Evolutionary conservation across 768 basidiomycete species (phyloP).

Genomic region (Lactarius hengduanensis): DNA sequence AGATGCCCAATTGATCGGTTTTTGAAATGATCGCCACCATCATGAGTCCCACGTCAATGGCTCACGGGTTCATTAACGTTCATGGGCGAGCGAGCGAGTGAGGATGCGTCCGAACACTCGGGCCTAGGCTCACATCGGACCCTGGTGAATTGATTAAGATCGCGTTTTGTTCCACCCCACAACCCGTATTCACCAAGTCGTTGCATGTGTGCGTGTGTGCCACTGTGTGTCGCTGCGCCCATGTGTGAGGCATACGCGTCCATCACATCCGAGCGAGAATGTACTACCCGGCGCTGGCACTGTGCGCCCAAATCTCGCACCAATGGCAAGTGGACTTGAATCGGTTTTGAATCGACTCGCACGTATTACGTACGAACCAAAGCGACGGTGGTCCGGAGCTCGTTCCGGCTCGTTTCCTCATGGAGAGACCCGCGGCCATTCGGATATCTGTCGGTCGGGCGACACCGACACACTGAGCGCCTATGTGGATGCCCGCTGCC

Average conservation of each 20-base stretch:
- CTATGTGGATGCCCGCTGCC: not conserved
- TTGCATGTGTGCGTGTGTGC: not conserved
- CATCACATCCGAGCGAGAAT: not conserved
- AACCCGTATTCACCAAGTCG: not conserved
- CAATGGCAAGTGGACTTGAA: not conserved
- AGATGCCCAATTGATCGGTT: constrained; percentile 8
- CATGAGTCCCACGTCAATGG: not conserved
- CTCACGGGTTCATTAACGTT: not conserved
- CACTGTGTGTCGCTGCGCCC: not conserved
- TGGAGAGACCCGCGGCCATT: too few relatives aligned
- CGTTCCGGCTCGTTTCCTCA: not conserved
- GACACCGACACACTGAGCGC: not conserved
- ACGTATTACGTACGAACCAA: not conserved
- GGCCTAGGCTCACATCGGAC: not conserved
- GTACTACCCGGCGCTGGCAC: not conserved
- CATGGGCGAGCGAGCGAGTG: not conserved
- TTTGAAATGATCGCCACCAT: constrained; percentile 3
- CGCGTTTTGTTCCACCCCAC: not conserved
- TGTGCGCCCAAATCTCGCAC: not conserved
- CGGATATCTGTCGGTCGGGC: not conserved
- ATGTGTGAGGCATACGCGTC: not conserved
- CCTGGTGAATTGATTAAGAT: not conserved
- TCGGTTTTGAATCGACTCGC: not conserved
- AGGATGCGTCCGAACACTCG: not conserved
- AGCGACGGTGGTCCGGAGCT: not conserved